Evolutionary conservation across 441 rosid genomes (phyloP), one percentile per base, ranked within the genome.

Genomic region (Arabidopsis hybrid): DNA sequence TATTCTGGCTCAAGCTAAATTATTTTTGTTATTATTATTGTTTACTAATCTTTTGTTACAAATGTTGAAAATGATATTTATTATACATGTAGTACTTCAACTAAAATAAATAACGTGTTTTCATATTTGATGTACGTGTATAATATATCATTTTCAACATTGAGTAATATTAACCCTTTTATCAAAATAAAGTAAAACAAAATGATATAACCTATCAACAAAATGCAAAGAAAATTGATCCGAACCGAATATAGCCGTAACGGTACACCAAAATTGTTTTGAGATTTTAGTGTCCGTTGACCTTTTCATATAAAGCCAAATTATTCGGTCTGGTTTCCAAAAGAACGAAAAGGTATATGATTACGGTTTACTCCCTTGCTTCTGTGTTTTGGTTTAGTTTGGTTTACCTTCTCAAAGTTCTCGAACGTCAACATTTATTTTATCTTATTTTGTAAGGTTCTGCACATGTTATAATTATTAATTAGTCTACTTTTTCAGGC

Each of bases 241-340:
- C 32, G 31, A 72, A 63, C 47, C 57, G 55, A 42, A 17, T 8
- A 61, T 31, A 61, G 60, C 75, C 69, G 39, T 3, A n/a, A 45
- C 56, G 63, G 56, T 34, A 31, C 14, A 53, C 10, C 6, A 5
- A 3, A 6, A 21, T 32, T 40, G 43, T 40, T 40, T 40, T 40
- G 47, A 42, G 46, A 42, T 42, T 12, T 12, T 11, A 42, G n/a
- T 42, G 6, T 13, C 14, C 14, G 46, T 21, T 21, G 26, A 21
- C 26, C 26, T 21, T 42, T 45, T 21, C 26, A 21, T 21, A 21
- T 3, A 13, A 43, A 29, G 16, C 39, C 38, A 31, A 26, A 40
- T 26, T 5, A 8, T 62, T 43, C 39, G 67, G 13, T 62, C 26
- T 62, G 21, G 7, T 62, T 31, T 12, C 51, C 34, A 3, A 40